Percentiles rank a stretch among this genome's conserved stretches.
These are phyloP conservation scores for Brassica hybrid DNA, from an alignment of 441 rosid species.

Conservation along the genomic window DNA sequence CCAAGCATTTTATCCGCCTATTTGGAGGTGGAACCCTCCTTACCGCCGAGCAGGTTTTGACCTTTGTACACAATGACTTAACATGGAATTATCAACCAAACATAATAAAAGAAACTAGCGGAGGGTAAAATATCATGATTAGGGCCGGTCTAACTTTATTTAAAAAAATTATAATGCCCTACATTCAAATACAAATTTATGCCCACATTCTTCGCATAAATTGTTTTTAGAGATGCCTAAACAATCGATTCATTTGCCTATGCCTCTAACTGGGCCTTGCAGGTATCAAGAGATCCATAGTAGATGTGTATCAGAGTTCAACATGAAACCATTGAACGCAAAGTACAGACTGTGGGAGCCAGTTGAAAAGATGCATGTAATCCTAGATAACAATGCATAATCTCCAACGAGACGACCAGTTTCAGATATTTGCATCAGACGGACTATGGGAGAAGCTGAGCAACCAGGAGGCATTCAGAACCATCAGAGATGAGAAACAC, in stretches of 20 bases:
- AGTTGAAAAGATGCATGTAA: conserved; percentile 51
- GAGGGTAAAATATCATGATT: not conserved
- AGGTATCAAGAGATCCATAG: no score
- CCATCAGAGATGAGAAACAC: conserved; percentile 40
- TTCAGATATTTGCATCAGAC: conserved; percentile 46
- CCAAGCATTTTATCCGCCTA: not conserved
- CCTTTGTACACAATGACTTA: not conserved
- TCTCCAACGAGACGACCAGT: conserved; percentile 50
- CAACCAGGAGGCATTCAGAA: conserved; percentile 47
- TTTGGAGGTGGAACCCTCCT: not conserved
- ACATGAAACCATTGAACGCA: conserved; percentile 51
- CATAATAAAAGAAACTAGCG: not conserved
- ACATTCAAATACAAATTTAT: no score
- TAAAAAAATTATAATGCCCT: no score
- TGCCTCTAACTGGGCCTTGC: no score
- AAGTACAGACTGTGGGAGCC: conserved; percentile 58
- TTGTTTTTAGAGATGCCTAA: no score
- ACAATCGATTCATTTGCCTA: no score
- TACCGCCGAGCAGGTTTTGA: not conserved
- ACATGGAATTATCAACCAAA: not conserved
- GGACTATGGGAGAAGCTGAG: conserved; percentile 64
- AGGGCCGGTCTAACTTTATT: no score
- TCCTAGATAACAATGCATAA: conserved; percentile 52
- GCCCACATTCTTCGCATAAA: no score
- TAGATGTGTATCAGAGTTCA: not conserved